A percentile compares a stretch with the other conserved stretches of the same genome.
Evolutionary conservation across 2,329 filamentous ascomycete species (phyloP).

Genomic region (Macrophomina phaseolina): DNA sequence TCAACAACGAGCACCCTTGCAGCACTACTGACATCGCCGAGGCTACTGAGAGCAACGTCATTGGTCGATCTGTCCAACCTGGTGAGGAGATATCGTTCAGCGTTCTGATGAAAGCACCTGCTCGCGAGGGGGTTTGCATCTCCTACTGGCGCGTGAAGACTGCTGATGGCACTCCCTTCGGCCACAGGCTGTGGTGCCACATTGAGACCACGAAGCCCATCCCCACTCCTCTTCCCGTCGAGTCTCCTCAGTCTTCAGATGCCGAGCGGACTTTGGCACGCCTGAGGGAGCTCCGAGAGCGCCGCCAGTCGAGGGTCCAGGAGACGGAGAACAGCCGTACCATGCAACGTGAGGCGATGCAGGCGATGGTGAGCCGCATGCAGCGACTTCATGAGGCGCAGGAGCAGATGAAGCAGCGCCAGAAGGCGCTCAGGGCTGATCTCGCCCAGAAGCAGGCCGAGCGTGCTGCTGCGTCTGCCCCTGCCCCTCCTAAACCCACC

Average conservation of each 20-base stretch:
- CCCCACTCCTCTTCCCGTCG: conserved; percentile 7
- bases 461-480: neutral
- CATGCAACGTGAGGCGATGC: conserved; percentile 36
- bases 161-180: conserved; percentile 79
- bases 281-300: conserved; percentile 24
- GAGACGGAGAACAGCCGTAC: conserved; percentile 28
- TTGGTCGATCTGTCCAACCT: conserved; percentile 70
- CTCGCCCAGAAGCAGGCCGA: conserved; percentile 20
- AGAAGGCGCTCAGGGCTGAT: conserved; percentile 12
- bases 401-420: conserved; percentile 28
- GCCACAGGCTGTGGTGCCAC: conserved; percentile 94
- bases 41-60: conserved; percentile 82
- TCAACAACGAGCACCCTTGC: conserved; percentile 80
- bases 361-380: conserved; percentile 33
- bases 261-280: conserved; percentile 23
- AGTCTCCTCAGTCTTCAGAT: conserved; percentile 24
- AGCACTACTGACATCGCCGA: conserved; percentile 76
- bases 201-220: conserved; percentile 64
- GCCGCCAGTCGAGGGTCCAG: conserved; percentile 25
- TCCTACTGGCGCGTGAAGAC: conserved; percentile 97
- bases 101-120: conserved; percentile 81
- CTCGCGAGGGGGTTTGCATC: conserved; percentile 77
- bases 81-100: conserved; percentile 82
- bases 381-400: conserved; percentile 37
- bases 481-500: conserved; percentile 21